A percentile compares a stretch with the other conserved stretches of the same genome.
These are phyloP conservation scores for Pythium aquatile DNA, from an alignment of 352 stramenopile genomes.

Conservation along the genomic window DNA sequence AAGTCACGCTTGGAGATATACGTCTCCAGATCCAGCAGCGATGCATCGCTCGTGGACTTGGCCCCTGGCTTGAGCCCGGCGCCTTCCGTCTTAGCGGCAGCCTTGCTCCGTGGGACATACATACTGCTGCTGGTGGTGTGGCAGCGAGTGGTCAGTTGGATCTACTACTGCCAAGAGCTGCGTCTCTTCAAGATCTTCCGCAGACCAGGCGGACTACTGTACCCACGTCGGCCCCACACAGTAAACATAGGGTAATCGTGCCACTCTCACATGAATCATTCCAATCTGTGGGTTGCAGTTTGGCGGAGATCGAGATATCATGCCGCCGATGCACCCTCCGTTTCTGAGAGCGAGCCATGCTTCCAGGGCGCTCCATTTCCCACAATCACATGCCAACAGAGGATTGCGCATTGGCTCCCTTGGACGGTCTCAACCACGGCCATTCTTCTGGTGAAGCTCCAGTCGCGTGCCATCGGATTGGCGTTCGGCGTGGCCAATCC, in stretches of 20 bases:
- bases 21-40: slow-evolving; percentile 37
- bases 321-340: too few species aligned
- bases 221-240: neutral
- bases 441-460: neutral
- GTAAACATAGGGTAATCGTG: neutral
- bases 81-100: neutral
- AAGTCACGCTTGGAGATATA: slow-evolving; percentile 52
- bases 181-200: neutral
- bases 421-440: too few species aligned
- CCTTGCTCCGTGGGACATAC: neutral
- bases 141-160: neutral
- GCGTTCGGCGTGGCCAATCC: neutral
- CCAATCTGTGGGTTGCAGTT: too few species aligned
- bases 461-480: slow-evolving; percentile 1
- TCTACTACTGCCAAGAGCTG: neutral
- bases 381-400: too few species aligned
- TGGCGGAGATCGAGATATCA: too few species aligned
- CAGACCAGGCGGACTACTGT: neutral
- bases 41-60: neutral
- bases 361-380: too few species aligned
- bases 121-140: neutral
- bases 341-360: too few species aligned
- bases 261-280: neutral
- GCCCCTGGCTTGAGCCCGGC: neutral
- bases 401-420: too few species aligned